These are phyloP conservation scores for Eucalyptus lansdowneana DNA, from an alignment of 345 rosid species.

Conservation along the genomic window DNA sequence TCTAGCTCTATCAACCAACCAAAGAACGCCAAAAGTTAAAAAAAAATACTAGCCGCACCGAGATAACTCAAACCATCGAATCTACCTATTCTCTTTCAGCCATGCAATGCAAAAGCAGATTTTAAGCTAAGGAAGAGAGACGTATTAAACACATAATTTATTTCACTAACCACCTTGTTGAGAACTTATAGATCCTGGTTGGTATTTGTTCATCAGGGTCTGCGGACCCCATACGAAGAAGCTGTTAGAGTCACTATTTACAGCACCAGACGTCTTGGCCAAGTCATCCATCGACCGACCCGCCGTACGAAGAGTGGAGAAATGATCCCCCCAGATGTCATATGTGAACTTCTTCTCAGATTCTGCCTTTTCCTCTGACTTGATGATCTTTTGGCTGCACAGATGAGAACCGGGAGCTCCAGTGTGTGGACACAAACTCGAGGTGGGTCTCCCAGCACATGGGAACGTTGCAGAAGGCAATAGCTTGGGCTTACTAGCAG, in stretches of 20 bases:
- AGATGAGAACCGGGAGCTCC: slow-evolving; percentile 70
- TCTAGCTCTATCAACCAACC: not conserved
- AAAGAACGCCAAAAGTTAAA: not conserved
- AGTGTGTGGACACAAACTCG: slow-evolving; percentile 25
- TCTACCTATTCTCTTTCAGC: not conserved
- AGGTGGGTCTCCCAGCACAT: slow-evolving; percentile 3
- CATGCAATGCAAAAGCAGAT: not conserved
- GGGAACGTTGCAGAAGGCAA: slow-evolving; percentile 43
- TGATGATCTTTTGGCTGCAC: slow-evolving; percentile 1
- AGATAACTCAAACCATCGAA: not conserved
- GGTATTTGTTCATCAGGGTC: slow-evolving; percentile 40
- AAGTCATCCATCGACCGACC: slow-evolving; percentile 23
- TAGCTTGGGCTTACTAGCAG: slow-evolving; percentile 13
- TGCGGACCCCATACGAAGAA: slow-evolving; percentile 83
- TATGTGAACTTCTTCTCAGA: slow-evolving; percentile 30
- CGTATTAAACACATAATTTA: not conserved
- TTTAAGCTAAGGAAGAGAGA: not conserved
- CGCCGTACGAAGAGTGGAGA: slow-evolving; percentile 31
- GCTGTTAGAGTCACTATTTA: slow-evolving; percentile 32
- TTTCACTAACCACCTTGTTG: slow-evolving; percentile 32
- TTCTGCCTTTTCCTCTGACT: slow-evolving; percentile 12
- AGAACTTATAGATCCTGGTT: slow-evolving; percentile 40
- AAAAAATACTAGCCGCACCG: not conserved
- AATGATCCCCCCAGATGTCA: slow-evolving; percentile 89
- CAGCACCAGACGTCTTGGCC: slow-evolving; percentile 15